Evolutionary conservation across 768 basidiomycete species (phyloP), one percentile per base, ranked within the genome.

Genomic region (Chalciporus pseudorubinellus): DNA sequence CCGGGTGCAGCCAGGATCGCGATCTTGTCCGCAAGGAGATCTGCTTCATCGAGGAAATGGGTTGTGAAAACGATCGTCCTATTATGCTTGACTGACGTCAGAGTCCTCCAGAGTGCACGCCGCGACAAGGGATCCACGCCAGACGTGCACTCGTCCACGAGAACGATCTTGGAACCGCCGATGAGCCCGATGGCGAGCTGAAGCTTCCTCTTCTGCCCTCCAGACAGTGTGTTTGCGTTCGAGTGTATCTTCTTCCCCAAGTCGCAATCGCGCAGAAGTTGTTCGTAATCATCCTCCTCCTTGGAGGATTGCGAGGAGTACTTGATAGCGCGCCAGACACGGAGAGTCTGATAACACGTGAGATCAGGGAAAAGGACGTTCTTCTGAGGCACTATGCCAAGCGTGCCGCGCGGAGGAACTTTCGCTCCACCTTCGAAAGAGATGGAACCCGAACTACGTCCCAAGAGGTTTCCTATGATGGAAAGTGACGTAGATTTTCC

Each of bases 301-400:
- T 66, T 61, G 5, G 31, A 21, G 2, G 77, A 72, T 56, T 69
- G 66, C 5, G 70, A 61, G n/a, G 80, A 80, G 67, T 77, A 76
- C 63, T 92, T 92, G 57, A 91, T 77, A 7, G 84, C 84, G 40
- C 70, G 74, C 88, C 88, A 91, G 26, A 91, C 77, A 1, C 76
- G 73, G 14, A 91, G 70, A 2, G 86, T 89, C 68, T 92, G 85
- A 43, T 82, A 72, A 62, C 87, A 90, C 1, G 83, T 78, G 18
- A 92, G 70, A 48, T 90, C 88, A 0, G 86, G 80, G 62, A 90
- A 88, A 3, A 92, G 73, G 5, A 92, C 88, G 58, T 92, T 90
- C 71, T 87, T 89, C 70, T 91, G 89, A 1, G 88, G 87, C 0
- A 89, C 87, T 51, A 92, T 84, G 2, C 89, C 89, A 16, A 92